Base-by-base conservation (phyloP, 2,329 filamentous ascomycete genomes). In the Orbilia quercus region DNA sequence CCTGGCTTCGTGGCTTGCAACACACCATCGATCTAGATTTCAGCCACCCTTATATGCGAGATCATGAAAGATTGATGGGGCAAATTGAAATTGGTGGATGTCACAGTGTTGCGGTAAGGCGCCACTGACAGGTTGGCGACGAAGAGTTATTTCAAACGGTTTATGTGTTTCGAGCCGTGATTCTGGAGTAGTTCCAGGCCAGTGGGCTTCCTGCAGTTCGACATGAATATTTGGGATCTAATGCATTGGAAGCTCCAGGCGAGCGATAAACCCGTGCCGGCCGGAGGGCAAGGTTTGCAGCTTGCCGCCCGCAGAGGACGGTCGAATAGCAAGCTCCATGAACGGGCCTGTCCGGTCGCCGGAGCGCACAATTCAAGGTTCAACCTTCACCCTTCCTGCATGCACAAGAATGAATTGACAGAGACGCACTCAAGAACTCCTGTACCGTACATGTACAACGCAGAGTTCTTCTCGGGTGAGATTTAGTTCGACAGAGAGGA, bases 281-380 rank as follows among this genome's bases (percentile, higher is more conserved):
- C 53, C 53, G 53, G 14, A 57, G 40, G 53, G 34, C 51, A 31
- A 31, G 18, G 12, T 31, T 57, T 44, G 50, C 38, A 44, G 38
- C 53, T 55, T 57, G 53, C 53, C 53, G 53, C 45, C 45, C 45
- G 45, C 23, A 36, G 9, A 23, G 28, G 18, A 54, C 50, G 50
- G 4, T 38, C 25, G 16, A 12, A 7, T 34, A 51, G 16, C 45
- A 51, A 51, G 16, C 45, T 28, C 23, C n/a, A 14, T 14, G 14
- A 50, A 11, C 14, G n/a, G 34, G 34, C 50, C n/a, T 67, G 63
- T 53, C 58, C 31, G 53, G 23, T 34, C 53, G 63, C 62, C 51
- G 51, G 44, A 58, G 60, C 28, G 63, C 53, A 59, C 54, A 23
- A 50, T 67, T 59, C 63, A 67, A 59, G 53, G 63, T 44, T 50